Evolutionary conservation across 2,329 filamentous ascomycete genomes (phyloP).

Genomic region (Monilinia laxa): DNA sequence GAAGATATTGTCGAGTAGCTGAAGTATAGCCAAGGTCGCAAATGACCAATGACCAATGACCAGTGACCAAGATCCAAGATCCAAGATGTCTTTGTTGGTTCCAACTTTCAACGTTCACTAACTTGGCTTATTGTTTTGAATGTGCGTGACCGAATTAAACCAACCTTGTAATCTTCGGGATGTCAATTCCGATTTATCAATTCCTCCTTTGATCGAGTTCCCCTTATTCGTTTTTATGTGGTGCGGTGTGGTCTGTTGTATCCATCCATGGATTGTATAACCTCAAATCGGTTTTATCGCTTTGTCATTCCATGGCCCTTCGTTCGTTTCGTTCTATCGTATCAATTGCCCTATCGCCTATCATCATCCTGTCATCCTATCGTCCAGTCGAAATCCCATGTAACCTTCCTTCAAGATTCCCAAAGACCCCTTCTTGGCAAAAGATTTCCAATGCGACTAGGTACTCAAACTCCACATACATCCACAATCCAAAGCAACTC

Average conservation of each 20-base stretch:
- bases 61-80: not conserved
- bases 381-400: not conserved
- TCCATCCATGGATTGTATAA: no score
- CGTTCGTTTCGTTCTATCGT: no score
- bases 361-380: no score
- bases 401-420: not conserved
- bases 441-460: not conserved
- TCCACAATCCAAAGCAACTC: no score
- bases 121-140: not conserved
- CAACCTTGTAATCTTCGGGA: not conserved
- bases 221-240: no score
- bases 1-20: not conserved
- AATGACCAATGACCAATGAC: not conserved
- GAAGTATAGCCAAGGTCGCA: not conserved
- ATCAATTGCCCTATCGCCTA: no score
- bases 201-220: no score
- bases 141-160: not conserved
- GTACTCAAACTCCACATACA: not conserved
- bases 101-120: not conserved
- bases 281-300: not conserved
- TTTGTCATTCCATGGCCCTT: not conserved
- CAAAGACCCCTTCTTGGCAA: constrained; percentile 8
- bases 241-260: no score
- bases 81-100: constrained; percentile 1
- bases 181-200: not conserved